Evolutionary conservation across 2,329 filamentous ascomycete species (phyloP).

Genomic region (Phaeophleospora eucalypticola): DNA sequence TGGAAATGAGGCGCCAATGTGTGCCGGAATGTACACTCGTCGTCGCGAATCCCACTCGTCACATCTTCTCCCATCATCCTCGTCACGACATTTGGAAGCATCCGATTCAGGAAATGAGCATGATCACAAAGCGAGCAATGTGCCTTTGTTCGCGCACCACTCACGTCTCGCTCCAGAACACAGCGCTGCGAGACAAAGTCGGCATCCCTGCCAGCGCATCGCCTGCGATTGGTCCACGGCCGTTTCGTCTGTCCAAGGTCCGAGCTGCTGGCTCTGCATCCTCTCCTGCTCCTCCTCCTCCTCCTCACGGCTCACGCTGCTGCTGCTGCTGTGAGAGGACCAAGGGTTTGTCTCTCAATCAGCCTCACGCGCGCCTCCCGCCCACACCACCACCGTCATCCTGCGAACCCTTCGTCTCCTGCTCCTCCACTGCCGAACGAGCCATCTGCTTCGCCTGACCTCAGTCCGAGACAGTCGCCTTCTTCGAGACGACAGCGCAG

Average conservation of each 20-base stretch:
- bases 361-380: no score
- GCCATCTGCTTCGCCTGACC: no score
- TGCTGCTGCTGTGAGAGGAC: not conserved
- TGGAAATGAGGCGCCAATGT: no score
- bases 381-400: no score
- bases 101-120: constrained; percentile 19
- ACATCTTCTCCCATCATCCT: no score
- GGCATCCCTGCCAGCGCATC: not conserved
- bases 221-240: constrained; percentile 5
- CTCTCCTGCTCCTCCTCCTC: not conserved
- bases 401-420: no score
- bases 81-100: no score
- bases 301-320: not conserved
- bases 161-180: constrained; percentile 6
- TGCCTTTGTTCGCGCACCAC: constrained; percentile 16
- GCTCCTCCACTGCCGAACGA: not conserved
- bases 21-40: no score
- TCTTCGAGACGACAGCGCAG: not conserved
- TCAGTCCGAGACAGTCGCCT: not conserved
- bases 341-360: constrained; percentile 4
- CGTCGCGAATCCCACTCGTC: no score
- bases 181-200: no score
- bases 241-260: constrained; percentile 3
- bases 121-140: constrained; percentile 15
- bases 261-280: constrained; percentile 8